Evolutionary conservation across 179 eudicot species (phyloP), one percentile per base, ranked within the genome.

Genomic region (Amaranthus tricolor): DNA sequence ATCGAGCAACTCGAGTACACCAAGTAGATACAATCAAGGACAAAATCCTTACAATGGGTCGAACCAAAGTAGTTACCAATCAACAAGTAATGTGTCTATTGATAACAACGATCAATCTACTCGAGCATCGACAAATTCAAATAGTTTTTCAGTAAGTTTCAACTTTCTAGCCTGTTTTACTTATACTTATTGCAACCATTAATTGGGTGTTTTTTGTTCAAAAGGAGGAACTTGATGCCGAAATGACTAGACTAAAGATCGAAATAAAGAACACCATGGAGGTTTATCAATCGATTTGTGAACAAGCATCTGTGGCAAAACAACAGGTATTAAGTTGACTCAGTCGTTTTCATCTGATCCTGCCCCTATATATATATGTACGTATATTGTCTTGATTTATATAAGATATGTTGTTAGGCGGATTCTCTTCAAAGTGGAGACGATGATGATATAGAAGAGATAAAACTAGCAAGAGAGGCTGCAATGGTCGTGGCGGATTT

Each of bases 141-240:
- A 21, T 24, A 8, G n/a, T 49, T 66, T 48, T 66, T 2, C 59
- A 11, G 72, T 68, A 68, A 51, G 72, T 6, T 52, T 12, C 7
- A 31, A 31, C 40, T 49, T 31, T 0, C 48, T 7, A 45, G 40
- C 40, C 68, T 40, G 50, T 49, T 31, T 8, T 45, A 44, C 14
- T 9, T 66, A 7, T 31, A 12, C 63, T n/a, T 19, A 60, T 17
- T 24, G 13, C 21, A 43, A 31, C 45, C 7, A n/a, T 8, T 45
- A 7, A 4, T 7, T 8, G 24, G 50, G 17, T 58, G 6, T 14
- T 24, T 20, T 61, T 50, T 61, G n/a, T 52, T 50, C 53, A 11
- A 72, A 86, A 85, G 91, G 83, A 77, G 54, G 98, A 87, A 7
- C 15, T 84, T 40, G 98, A 88, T 71, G 84, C 68, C 19, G 96